Base-by-base conservation (phyloP, 106 monocot species). In the Acorus calamus region DNA sequence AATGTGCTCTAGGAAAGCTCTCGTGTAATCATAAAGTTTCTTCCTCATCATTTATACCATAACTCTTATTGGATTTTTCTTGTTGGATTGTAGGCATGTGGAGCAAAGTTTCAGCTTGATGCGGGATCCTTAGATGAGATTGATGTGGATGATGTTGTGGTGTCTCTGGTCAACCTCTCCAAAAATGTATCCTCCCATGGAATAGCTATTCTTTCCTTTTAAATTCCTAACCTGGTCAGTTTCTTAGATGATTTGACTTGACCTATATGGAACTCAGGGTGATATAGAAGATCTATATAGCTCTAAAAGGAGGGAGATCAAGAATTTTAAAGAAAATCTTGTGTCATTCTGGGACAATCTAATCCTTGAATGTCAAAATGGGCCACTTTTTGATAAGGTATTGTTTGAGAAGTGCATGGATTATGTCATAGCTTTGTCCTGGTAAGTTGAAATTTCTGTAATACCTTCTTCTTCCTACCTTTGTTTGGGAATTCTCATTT, bases 291-390 rank as follows among this genome's bases (percentile, higher is more conserved):
- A 98, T 69, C 49, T 70, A 59, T 84, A 83, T 65, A 80, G 61
- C 76, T 83, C 98, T 54, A 98, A 98, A 72, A 63, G 68, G 7
- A 98, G 87, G 68, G 92, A 98, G 3, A 80, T 85, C 42, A 98
- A 83, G 60, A 81, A 67, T 66, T 92, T 98, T 63, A 98, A 89
- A 66, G 92, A 98, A 53, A 98, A 92, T 58, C 82, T 98, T 65
- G 73, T 73, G 48, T 49, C 64, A 47, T 98, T 98, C 60, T 98
- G 98, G 98, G 83, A 98, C 53, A 69, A 53, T 53, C 63, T 98
- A 61, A 88, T 98, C 67, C 78, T 88, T 62, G 98, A 98, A 63
- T 92, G 98, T 56, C 85, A 98, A 72, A 91, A 88, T 74, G 98
- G 92, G 5, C 98, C 92, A 12, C 67, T 98, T 53, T 98, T 88